phyloP scores from a whole-genome alignment of 192 early-diverging fungal species.

The Coemansia sp. region DNA sequence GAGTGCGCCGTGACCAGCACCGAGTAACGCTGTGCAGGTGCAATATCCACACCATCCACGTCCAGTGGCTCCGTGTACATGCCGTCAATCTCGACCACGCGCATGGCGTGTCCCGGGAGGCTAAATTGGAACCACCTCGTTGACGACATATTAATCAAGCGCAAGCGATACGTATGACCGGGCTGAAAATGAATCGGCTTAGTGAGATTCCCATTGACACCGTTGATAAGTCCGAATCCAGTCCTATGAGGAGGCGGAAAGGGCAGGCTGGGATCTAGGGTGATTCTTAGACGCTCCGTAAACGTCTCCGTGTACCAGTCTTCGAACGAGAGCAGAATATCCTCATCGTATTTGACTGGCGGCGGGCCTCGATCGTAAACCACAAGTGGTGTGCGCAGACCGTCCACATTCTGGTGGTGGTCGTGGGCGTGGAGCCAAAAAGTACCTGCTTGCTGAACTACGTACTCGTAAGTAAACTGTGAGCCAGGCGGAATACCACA shows the following conservation, averaged over 20 bases:
- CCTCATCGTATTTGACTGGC: conserved; percentile 63
- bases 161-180: conserved; percentile 76
- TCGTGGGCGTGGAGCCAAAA: conserved; percentile 81
- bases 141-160: conserved; percentile 71
- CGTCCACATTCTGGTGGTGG: conserved; percentile 72
- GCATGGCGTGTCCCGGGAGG: conserved; percentile 72
- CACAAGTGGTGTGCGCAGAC: conserved; percentile 68
- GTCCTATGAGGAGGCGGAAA: conserved; percentile 62
- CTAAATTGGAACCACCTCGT: conserved; percentile 66
- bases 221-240: conserved; percentile 42
- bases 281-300: conserved; percentile 46
- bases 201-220: conserved; percentile 49
- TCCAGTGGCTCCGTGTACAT: conserved; percentile 57
- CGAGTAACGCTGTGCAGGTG: conserved; percentile 77
- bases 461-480: conserved; percentile 66
- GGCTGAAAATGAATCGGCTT: conserved; percentile 62
- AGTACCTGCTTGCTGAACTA: conserved; percentile 68
- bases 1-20: conserved; percentile 70
- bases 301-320: conserved; percentile 71
- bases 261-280: conserved; percentile 47
- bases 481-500: conserved; percentile 69
- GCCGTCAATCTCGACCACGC: conserved; percentile 78
- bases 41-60: conserved; percentile 59
- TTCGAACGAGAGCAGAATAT: conserved; percentile 61
- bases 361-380: conserved; percentile 57